Conservation (phyloP, 768 basidiomycete species). For the Chalciporus piperatus region DNA sequence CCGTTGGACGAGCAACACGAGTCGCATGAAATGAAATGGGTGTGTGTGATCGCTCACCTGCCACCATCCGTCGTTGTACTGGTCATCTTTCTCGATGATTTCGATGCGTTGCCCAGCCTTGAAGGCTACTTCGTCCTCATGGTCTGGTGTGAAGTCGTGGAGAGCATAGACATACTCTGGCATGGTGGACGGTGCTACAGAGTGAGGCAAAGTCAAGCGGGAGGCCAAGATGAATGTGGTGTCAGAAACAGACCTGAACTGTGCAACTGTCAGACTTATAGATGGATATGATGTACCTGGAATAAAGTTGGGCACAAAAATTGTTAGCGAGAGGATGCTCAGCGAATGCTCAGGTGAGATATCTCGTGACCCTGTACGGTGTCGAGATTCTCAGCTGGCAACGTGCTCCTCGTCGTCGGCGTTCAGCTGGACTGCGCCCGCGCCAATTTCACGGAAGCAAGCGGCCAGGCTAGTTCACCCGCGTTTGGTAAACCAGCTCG, state of each 20-base stretch:
- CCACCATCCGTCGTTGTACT: constrained; percentile 97
- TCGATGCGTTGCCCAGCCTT: constrained; percentile 83
- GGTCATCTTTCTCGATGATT: constrained; percentile 90
- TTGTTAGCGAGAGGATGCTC: background rate
- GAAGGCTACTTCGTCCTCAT: constrained; percentile 91
- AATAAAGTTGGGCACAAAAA: background rate
- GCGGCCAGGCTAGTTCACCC: background rate
- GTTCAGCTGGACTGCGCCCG: constrained; percentile 1
- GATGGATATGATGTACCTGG: background rate
- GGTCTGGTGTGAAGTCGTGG: constrained; percentile 87
- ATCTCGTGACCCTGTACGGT: constrained; percentile 2
- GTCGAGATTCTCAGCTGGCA: constrained; percentile 4
- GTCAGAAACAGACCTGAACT: too few relatives aligned
- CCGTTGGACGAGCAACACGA: background rate
- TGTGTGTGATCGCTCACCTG: constrained; percentile 41
- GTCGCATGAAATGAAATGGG: constrained; percentile 8
- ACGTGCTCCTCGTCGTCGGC: constrained; percentile 16
- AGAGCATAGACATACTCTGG: constrained; percentile 83
- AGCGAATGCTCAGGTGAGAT: background rate
- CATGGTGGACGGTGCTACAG: constrained; percentile 40
- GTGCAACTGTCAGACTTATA: too few relatives aligned
- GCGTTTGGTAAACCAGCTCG: background rate
- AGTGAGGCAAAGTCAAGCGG: background rate
- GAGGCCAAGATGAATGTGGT: background rate
- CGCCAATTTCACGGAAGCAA: background rate